Base-by-base conservation (phyloP, 2,329 filamentous ascomycete genomes). In the Fusarium dlaminii region DNA sequence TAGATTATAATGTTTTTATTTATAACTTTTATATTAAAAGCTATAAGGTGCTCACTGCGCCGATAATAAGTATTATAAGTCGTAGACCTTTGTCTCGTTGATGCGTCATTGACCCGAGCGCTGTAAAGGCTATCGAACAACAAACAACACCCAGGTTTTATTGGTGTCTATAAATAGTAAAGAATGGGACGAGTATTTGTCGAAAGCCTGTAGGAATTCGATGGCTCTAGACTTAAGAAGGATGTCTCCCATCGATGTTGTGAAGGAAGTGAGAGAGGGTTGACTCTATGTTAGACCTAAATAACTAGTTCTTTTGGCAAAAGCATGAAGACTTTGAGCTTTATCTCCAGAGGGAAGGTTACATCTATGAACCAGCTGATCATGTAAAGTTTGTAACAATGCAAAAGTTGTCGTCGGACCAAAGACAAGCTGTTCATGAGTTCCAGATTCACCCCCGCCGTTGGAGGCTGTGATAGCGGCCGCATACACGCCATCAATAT, bases 361-460 rank as follows among this genome's bases (percentile, higher is more conserved):
- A 6, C 22, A 17, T 8, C 6, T 20, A 13, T 6, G 20, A 29
- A 39, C 3, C 34, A 54, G 11, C 4, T 39, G 3, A 29, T 39
- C 2, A 17, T 39, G 18, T n/a, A 37, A 6, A 22, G 5, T 22
- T 13, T 29, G 24, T 3, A 54, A 7, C 4, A 29, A 18, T 29
- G 24, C 34, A n/a, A 13, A 54, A 2, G 14, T 39, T 3, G 34
- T 29, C 2, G 20, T n/a, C 1, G 14, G 24, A 9, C 51, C 24
- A 2, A 29, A 39, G 11, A 18, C 11, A 54, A 54, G 24, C 10
- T 29, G 32, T 39, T 29, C 24, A 39, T 18, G 3, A 7, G 10
- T 17, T 5, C 14, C 18, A 29, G 14, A 3, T 3, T 18, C 10
- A 0, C 2, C 7, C 34, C 3, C 8, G 9, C 9, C 5, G 20